A percentile compares a stretch with the other conserved stretches of the same genome.
Conservation (phyloP, 768 basidiomycete species). For the Lactarius trivialis region DNA sequence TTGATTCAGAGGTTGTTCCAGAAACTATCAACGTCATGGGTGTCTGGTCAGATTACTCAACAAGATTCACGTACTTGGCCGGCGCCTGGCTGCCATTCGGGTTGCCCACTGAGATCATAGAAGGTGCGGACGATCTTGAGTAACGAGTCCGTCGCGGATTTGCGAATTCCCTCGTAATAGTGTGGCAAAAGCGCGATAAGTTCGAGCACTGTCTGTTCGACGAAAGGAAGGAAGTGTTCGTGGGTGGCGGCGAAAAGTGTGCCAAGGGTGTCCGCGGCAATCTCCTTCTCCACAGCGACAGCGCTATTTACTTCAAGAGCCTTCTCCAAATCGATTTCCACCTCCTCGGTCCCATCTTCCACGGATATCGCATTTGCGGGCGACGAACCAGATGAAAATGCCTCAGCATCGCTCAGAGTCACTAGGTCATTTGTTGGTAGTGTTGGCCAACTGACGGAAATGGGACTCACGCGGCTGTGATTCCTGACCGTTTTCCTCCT, state of each 20-base stretch:
- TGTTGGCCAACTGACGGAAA: background rate
- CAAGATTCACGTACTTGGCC: constrained; percentile 43
- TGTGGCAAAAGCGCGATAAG: constrained; percentile 77
- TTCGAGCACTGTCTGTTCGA: constrained; percentile 75
- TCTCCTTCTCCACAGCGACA: constrained; percentile 98
- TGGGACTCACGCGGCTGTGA: constrained; percentile 25
- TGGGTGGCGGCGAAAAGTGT: constrained; percentile 80
- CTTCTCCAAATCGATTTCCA: constrained; percentile 76
- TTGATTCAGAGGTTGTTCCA: constrained; percentile 42
- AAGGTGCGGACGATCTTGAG: constrained; percentile 86
- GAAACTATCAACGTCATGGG: background rate
- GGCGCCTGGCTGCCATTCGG: constrained; percentile 77
- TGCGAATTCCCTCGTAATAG: constrained; percentile 97
- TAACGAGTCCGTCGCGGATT: constrained; percentile 82
- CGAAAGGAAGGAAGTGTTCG: constrained; percentile 81
- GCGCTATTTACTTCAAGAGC: constrained; percentile 91
- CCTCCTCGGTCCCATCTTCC: constrained; percentile 55
- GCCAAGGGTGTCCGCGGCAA: constrained; percentile 93
- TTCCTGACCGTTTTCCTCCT: constrained; percentile 72
- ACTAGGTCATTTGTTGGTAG: constrained; percentile 31
- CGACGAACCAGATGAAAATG: constrained; percentile 69
- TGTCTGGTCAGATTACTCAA: background rate
- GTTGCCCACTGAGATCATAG: constrained; percentile 79
- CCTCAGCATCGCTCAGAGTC: constrained; percentile 48
- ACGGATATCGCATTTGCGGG: constrained; percentile 63